These are phyloP conservation scores for Salix koriyanagi DNA, from an alignment of 345 rosid species.

Conservation along the genomic window DNA sequence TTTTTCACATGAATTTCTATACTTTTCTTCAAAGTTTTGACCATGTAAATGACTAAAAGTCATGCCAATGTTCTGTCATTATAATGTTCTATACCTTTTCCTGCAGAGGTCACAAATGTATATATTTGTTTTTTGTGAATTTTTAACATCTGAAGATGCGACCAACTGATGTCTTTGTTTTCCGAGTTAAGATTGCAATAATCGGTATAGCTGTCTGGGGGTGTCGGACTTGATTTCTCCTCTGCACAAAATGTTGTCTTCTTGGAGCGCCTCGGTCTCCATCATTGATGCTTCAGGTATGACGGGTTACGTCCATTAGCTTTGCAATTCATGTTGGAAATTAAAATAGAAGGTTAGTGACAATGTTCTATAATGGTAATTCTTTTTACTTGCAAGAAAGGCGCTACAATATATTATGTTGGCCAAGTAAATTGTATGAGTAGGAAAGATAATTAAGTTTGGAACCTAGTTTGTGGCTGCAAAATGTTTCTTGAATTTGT, in stretches of 20 bases:
- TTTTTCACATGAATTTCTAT: no score
- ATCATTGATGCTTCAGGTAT: slow-evolving; percentile 90
- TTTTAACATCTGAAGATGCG: not conserved
- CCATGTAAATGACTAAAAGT: no score
- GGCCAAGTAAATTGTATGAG: no score
- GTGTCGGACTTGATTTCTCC: slow-evolving; percentile 93
- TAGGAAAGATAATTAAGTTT: not conserved
- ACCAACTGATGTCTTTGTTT: not conserved
- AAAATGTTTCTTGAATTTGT: not conserved
- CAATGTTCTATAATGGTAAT: not conserved
- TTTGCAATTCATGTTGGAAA: not conserved
- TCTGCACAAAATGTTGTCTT: slow-evolving; percentile 85
- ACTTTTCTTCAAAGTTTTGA: no score
- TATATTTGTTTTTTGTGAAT: not conserved
- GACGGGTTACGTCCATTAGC: not conserved
- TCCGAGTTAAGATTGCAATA: slow-evolving; percentile 76
- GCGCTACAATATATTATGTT: no score
- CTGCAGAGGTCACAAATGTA: not conserved
- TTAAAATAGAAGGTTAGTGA: not conserved
- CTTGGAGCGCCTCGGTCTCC: slow-evolving; percentile 83
- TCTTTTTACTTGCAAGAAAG: not conserved
- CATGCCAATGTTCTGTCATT: no score
- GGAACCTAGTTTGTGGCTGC: not conserved
- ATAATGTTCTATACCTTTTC: not conserved
- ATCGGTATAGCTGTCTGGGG: slow-evolving; percentile 90